These are phyloP conservation scores for Neopestalotiopsis sp. DNA, from an alignment of 2,329 filamentous ascomycete genomes.

Conservation along the genomic window DNA sequence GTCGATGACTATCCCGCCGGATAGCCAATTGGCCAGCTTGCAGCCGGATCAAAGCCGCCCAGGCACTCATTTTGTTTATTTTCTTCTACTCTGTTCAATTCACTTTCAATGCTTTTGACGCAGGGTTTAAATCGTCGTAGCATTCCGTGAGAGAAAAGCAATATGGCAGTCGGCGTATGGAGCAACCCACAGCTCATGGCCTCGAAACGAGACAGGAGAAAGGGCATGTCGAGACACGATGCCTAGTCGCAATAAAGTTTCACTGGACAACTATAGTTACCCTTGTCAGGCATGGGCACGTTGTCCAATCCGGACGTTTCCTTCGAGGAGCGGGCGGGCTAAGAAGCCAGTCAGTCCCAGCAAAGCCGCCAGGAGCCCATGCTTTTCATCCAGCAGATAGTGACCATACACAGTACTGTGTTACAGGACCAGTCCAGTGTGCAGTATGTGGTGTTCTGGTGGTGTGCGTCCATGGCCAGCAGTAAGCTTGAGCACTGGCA, in stretches of 20 bases:
- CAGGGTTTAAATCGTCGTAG: background rate
- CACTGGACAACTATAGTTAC: background rate
- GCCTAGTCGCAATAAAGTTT: background rate
- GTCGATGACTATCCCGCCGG: background rate
- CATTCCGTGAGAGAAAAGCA: background rate
- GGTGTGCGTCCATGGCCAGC: no score
- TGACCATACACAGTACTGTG: no score
- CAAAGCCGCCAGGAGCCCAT: no score
- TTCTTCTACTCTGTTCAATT: background rate
- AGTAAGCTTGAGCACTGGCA: no score
- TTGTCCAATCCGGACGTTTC: background rate
- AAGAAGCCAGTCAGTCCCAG: background rate
- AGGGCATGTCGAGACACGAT: background rate
- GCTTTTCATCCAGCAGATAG: no score
- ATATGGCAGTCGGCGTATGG: background rate
- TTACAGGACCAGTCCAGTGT: no score
- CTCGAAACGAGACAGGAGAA: background rate
- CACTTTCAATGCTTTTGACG: background rate
- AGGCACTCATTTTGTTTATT: background rate
- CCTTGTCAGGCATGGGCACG: background rate
- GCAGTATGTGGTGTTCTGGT: no score
- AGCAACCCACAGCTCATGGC: background rate
- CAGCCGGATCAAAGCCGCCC: background rate
- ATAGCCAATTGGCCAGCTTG: background rate
- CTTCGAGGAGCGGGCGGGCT: background rate